Percentiles rank a stretch among this genome's conserved stretches.
phyloP scores from a whole-genome alignment of 768 basidiomycete genomes.

The Aureoboletus auriporus region DNA sequence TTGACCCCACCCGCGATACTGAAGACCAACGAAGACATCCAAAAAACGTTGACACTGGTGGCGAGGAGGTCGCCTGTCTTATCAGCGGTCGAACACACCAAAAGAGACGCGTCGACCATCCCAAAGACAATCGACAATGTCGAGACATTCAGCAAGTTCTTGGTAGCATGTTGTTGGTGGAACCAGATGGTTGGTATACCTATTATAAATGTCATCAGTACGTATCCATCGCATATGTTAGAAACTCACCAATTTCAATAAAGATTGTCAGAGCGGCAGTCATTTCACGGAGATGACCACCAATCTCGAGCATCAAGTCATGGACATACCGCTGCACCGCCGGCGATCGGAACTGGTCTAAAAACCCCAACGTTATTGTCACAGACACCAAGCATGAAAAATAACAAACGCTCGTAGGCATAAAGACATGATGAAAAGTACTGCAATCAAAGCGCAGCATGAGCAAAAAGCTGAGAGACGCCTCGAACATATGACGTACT shows the following conservation, averaged over 20 bases:
- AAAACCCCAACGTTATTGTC: background rate
- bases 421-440: slow-evolving; percentile 49
- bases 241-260: slow-evolving; percentile 44
- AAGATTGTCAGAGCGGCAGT: slow-evolving; percentile 43
- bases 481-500: slow-evolving; percentile 19
- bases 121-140: slow-evolving; percentile 54
- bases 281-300: slow-evolving; percentile 48
- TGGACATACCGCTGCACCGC: slow-evolving; percentile 52
- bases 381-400: background rate
- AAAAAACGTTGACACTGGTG: slow-evolving; percentile 44
- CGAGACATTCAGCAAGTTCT: slow-evolving; percentile 46
- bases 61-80: slow-evolving; percentile 29
- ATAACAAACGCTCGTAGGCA: slow-evolving; percentile 39
- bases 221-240: background rate
- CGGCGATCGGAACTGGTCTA: slow-evolving; percentile 47
- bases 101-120: slow-evolving; percentile 45
- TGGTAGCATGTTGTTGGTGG: slow-evolving; percentile 46
- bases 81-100: slow-evolving; percentile 37
- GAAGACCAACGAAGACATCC: slow-evolving; percentile 52
- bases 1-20: slow-evolving; percentile 52
- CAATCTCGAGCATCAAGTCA: slow-evolving; percentile 44
- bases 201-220: slow-evolving; percentile 12
- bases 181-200: slow-evolving; percentile 51
- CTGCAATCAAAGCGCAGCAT: slow-evolving; percentile 18
- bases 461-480: background rate